phyloP scores from a whole-genome alignment of 2,329 filamentous ascomycete species.

The Ophiocordyceps australis region DNA sequence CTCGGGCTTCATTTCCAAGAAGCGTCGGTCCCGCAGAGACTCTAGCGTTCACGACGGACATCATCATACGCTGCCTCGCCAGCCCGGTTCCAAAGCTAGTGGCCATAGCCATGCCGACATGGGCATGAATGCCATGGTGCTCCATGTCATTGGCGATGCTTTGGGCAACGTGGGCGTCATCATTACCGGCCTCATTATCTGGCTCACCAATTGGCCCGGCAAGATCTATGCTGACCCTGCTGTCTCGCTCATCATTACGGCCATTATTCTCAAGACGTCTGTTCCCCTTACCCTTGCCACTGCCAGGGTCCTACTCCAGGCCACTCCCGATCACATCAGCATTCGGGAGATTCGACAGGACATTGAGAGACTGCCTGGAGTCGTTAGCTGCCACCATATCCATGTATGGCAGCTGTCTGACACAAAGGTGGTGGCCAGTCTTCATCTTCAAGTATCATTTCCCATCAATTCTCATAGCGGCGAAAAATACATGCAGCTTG shows the following conservation, averaged over 20 bases:
- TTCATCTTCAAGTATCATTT: conserved; percentile 86
- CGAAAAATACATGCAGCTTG: conserved; percentile 78
- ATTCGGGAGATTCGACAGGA: conserved; percentile 86
- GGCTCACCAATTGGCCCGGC: conserved; percentile 68
- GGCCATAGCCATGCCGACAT: conserved; percentile 74
- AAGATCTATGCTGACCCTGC: conserved; percentile 79
- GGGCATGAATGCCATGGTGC: conserved; percentile 80
- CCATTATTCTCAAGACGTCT: conserved; percentile 56
- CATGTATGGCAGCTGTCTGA: conserved; percentile 97
- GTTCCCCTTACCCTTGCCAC: conserved; percentile 66
- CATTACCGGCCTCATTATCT: conserved; percentile 69
- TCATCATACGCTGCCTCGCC: conserved; percentile 62
- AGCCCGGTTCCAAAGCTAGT: conserved; percentile 39
- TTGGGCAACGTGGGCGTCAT: conserved; percentile 80
- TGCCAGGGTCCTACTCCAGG: conserved; percentile 80
- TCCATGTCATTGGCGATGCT: conserved; percentile 66
- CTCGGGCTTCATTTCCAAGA: conserved; percentile 5
- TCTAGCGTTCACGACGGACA: conserved; percentile 50
- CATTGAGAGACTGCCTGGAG: conserved; percentile 67
- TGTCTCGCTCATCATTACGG: conserved; percentile 85
- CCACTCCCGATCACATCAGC: conserved; percentile 74
- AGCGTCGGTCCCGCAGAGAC: conserved; percentile 18
- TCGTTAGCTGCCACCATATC: conserved; percentile 83
- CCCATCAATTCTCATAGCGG: conserved; percentile 68
- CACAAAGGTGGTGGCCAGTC: conserved; percentile 79